phyloP scores from a whole-genome alignment of 129 eudicot species.

The Centella asiatica region DNA sequence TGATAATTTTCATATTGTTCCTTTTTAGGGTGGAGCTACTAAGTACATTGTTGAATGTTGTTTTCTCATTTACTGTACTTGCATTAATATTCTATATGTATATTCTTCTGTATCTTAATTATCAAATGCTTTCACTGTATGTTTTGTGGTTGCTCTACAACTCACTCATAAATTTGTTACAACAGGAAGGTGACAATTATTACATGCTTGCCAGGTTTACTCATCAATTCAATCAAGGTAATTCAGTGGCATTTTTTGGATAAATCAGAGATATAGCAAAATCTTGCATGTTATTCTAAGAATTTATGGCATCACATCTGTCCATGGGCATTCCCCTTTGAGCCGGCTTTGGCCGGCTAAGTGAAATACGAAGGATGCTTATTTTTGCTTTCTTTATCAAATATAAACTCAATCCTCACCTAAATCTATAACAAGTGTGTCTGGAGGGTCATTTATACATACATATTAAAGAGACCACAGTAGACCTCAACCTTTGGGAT shows the following conservation, averaged over 20 bases:
- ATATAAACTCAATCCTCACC: too few relatives aligned
- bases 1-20: neutral
- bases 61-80: neutral
- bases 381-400: neutral
- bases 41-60: neutral
- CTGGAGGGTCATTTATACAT: too few relatives aligned
- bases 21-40: neutral
- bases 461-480: too few relatives aligned
- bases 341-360: neutral
- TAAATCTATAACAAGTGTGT: too few relatives aligned
- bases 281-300: neutral
- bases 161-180: neutral
- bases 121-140: neutral
- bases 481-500: too few relatives aligned
- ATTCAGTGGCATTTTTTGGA: conserved; percentile 9
- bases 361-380: neutral
- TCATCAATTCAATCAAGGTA: conserved; percentile 37
- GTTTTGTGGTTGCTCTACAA: neutral
- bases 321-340: too few relatives aligned
- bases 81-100: neutral
- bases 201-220: conserved; percentile 29
- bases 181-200: conserved; percentile 31
- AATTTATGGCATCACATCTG: neutral
- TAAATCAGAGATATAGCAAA: neutral
- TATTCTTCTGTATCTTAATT: neutral